Evolutionary conservation across 1,284 basidiomycete genomes (phyloP).

Genomic region (Fomitopsis pinicola): DNA sequence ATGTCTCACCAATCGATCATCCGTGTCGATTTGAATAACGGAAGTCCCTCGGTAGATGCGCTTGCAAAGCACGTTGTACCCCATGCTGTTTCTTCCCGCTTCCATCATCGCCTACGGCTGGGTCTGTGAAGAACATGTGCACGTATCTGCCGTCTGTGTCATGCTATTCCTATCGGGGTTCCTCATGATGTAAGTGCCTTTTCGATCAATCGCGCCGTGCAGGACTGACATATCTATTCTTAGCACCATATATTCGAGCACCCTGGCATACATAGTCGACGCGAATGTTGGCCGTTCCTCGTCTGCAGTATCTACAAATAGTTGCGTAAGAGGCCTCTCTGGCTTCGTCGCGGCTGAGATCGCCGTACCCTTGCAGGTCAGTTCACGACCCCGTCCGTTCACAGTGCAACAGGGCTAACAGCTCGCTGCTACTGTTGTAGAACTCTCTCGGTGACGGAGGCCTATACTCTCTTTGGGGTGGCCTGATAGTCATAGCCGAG

Average conservation of each 20-base stretch:
- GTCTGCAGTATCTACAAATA: constrained; percentile 68
- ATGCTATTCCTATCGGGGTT: constrained; percentile 67
- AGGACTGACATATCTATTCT: neutral
- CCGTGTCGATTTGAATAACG: neutral
- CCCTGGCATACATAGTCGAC: constrained; percentile 75
- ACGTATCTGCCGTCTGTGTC: constrained; percentile 60
- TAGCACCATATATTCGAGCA: constrained; percentile 69
- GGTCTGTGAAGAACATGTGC: constrained; percentile 60
- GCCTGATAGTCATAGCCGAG: constrained; percentile 49
- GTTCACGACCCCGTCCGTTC: neutral
- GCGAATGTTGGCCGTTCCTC: constrained; percentile 72
- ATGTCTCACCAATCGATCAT: constrained; percentile 8
- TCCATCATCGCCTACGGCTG: constrained; percentile 72
- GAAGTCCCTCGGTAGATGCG: constrained; percentile 52
- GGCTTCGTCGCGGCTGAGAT: constrained; percentile 72
- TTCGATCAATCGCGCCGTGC: neutral
- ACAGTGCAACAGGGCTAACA: no score
- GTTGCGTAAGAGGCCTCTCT: constrained; percentile 61
- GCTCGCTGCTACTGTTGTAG: constrained; percentile 17
- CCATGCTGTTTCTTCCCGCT: constrained; percentile 53
- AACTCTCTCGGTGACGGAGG: constrained; percentile 64
- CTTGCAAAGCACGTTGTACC: constrained; percentile 57
- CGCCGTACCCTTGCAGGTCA: constrained; percentile 62
- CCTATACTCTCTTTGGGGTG: constrained; percentile 71
- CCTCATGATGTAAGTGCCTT: constrained; percentile 50